These are phyloP conservation scores for Populus hybrid DNA, from an alignment of 441 rosid species.

Conservation along the genomic window DNA sequence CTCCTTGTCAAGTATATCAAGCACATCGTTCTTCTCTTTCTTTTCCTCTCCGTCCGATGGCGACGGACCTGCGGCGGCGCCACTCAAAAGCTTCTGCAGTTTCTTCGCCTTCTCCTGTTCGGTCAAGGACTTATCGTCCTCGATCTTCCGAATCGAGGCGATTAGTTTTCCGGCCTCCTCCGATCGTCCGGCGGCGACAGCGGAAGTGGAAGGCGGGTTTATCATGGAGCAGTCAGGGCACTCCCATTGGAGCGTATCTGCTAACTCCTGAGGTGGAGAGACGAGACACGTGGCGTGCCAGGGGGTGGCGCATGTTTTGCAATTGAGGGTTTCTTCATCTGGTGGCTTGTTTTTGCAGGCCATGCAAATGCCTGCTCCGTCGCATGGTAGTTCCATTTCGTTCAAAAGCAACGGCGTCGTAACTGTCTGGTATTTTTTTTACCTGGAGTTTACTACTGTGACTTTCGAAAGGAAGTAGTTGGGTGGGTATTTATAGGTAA, in stretches of 20 bases:
- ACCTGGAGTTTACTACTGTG: not conserved
- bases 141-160: slow-evolving; percentile 51
- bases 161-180: slow-evolving; percentile 30
- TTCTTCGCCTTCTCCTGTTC: slow-evolving; percentile 55
- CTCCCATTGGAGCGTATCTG: slow-evolving; percentile 39
- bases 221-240: slow-evolving; percentile 65
- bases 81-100: slow-evolving; percentile 53
- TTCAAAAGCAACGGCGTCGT: slow-evolving; percentile 37
- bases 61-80: slow-evolving; percentile 16
- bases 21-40: slow-evolving; percentile 24
- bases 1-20: slow-evolving; percentile 35
- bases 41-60: slow-evolving; percentile 11
- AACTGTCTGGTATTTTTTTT: not conserved
- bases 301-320: slow-evolving; percentile 53
- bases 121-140: slow-evolving; percentile 43
- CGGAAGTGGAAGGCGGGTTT: slow-evolving; percentile 9
- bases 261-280: slow-evolving; percentile 36
- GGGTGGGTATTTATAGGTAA: not conserved
- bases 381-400: slow-evolving; percentile 55
- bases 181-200: slow-evolving; percentile 9
- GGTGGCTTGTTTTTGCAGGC: slow-evolving; percentile 43
- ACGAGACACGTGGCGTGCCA: slow-evolving; percentile 61
- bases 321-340: slow-evolving; percentile 40
- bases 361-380: slow-evolving; percentile 63
- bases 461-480: not conserved